Base-by-base conservation (phyloP, 1,139 yeast species). In the Yamadazyma songkhlaensis region DNA sequence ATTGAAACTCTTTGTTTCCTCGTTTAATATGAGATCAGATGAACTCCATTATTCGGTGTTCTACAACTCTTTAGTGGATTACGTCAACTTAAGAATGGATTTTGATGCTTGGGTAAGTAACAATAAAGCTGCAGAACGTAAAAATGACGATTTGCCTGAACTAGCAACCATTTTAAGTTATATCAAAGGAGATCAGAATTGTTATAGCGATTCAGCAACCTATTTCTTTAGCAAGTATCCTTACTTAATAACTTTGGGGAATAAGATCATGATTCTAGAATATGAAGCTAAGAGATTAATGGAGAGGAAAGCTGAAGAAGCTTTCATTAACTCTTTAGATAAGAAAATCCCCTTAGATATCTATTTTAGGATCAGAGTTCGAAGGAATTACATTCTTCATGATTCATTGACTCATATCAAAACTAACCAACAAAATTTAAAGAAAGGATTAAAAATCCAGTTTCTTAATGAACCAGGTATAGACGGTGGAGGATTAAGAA, bases 401-500 rank as follows among this genome's bases (percentile, higher is more conserved):
- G 98, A 92, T 57, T 87, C 97, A 1, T 61, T 92, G 25, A 64
- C 71, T n/a, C 71, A 79, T 40, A 79, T 90, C 27, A 76, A 77
- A 39, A 54, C 60, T 9, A 77, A 81, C 49, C 77, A 74, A 32
- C 59, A 61, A 9, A 88, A 86, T 49, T 66, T 90, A 43, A 81
- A 84, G 52, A 90, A 89, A 54, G 76, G 88, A 3, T 60, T 90
- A 22, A 72, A 79, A 45, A 84, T 92, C 9, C 90, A 85, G 50
- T 92, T 92, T 57, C 59, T 83, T 3, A 81, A 81, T 38, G 97
- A 92, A 53, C 94, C 92, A 0, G 97, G 97, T 0, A 74, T 90
- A 15, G 98, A 92, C 64, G 97, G 89, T 0, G 98, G 97, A 1
- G 98, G 98, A 0, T 67, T 90, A 43, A 78, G 82, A 47, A 90